Percentiles rank a stretch among this genome's conserved stretches.
Conservation (phyloP, 805 yeast species). For the Candida khao-thaluensis region DNA sequence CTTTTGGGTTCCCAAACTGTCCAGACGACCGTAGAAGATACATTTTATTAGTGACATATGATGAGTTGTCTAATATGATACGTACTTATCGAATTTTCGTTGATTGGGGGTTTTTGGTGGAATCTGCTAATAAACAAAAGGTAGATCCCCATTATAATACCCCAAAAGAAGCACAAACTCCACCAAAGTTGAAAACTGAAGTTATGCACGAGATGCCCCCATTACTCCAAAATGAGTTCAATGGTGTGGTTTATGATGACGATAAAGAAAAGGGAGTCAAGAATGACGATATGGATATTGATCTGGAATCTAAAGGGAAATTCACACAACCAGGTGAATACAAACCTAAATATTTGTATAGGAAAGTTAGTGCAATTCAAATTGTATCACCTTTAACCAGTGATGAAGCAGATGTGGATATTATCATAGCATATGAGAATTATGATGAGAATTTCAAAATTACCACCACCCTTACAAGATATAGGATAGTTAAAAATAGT, state of each 20-base stretch:
- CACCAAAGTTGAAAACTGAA: constrained; percentile 36
- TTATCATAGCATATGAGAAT: constrained; percentile 42
- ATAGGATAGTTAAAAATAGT: constrained; percentile 23
- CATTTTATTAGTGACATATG: constrained; percentile 44
- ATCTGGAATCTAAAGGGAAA: constrained; percentile 17
- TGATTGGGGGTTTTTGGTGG: constrained; percentile 56
- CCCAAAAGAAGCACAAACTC: constrained; percentile 42
- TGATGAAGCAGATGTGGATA: constrained; percentile 42
- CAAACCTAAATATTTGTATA: constrained; percentile 13
- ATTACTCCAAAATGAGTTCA: constrained; percentile 13
- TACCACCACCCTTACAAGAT: constrained; percentile 27
- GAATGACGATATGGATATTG: constrained; percentile 19
- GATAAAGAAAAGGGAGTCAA: constrained; percentile 11
- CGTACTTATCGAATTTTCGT: constrained; percentile 43
- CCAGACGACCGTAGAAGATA: constrained; percentile 31
- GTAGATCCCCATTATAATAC: constrained; percentile 50
- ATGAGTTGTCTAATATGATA: constrained; percentile 33
- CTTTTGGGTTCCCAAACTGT: constrained; percentile 49
- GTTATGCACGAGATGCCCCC: constrained; percentile 14
- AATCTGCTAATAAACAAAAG: constrained; percentile 46
- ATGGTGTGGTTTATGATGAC: constrained; percentile 13
- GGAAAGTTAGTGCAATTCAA: constrained; percentile 32
- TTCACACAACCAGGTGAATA: constrained; percentile 1
- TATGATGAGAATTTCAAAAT: constrained; percentile 15
- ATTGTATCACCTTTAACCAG: constrained; percentile 47